phyloP scores from a whole-genome alignment of 805 yeast genomes.

The Saccharomycopsis malanga region DNA sequence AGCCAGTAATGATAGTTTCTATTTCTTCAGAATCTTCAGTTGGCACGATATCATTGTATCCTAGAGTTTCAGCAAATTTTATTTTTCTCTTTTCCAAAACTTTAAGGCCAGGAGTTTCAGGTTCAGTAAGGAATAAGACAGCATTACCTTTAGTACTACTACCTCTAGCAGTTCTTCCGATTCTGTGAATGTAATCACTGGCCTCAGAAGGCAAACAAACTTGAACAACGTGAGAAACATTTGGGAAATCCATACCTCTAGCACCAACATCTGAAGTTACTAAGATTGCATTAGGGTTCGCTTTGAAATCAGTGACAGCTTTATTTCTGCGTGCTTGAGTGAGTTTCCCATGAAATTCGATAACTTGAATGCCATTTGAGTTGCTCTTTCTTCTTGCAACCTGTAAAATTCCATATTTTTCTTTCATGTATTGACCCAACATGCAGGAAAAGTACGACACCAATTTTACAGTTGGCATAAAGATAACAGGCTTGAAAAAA shows the following conservation, averaged over 20 bases:
- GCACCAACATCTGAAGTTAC: conserved; percentile 88
- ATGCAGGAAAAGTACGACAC: conserved; percentile 47
- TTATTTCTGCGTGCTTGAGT: conserved; percentile 62
- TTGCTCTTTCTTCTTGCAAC: neutral
- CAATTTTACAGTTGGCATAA: conserved; percentile 69
- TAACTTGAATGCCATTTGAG: neutral
- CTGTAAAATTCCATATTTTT: conserved; percentile 45
- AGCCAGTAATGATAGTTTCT: conserved; percentile 5
- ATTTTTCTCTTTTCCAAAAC: conserved; percentile 49
- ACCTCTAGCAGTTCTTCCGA: conserved; percentile 95
- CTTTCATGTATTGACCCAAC: conserved; percentile 4
- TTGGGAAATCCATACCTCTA: conserved; percentile 93
- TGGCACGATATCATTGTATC: conserved; percentile 32
- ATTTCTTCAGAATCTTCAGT: conserved; percentile 20
- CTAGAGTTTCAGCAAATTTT: conserved; percentile 39
- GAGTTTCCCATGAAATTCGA: conserved; percentile 62
- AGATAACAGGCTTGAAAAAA: conserved; percentile 71
- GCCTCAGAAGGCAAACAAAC: conserved; percentile 66
- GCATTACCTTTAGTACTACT: conserved; percentile 66
- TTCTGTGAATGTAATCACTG: conserved; percentile 83
- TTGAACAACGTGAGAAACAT: conserved; percentile 80
- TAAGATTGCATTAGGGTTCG: conserved; percentile 45
- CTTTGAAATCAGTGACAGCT: conserved; percentile 48
- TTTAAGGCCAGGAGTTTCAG: conserved; percentile 50
- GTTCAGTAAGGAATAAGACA: conserved; percentile 45